Evolutionary conservation across 345 rosid species (phyloP).

Genomic region (Turritis glabra): DNA sequence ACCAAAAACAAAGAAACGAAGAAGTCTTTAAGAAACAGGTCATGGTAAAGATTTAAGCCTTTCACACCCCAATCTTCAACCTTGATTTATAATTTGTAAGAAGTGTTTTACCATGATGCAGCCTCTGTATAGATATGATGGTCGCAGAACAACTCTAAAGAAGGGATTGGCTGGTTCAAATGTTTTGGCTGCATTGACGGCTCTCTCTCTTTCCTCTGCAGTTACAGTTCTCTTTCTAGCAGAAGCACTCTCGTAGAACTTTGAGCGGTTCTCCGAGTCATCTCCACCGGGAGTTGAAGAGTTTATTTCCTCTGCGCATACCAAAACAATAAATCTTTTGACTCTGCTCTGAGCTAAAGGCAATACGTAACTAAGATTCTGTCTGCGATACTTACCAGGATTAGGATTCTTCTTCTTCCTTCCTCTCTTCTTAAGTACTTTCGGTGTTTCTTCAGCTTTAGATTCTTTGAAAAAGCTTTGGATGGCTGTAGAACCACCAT

Average conservation of each 20-base stretch:
- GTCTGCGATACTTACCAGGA: constrained; percentile 52
- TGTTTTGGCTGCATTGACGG: constrained; percentile 64
- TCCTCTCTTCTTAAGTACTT: constrained; percentile 57
- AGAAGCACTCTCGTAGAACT: constrained; percentile 76
- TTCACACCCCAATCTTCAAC: neutral
- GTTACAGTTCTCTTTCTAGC: constrained; percentile 74
- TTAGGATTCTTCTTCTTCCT: constrained; percentile 66
- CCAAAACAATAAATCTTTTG: constrained; percentile 10
- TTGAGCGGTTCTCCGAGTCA: constrained; percentile 50
- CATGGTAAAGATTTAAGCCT: neutral
- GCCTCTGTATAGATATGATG: constrained; percentile 76
- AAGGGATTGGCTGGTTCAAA: constrained; percentile 72
- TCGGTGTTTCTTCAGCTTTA: constrained; percentile 43
- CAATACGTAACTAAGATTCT: neutral
- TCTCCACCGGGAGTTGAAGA: constrained; percentile 44
- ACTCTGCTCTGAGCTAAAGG: neutral
- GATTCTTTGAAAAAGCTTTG: constrained; percentile 54
- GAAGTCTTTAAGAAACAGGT: neutral
- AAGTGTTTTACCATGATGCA: constrained; percentile 70
- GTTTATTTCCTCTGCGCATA: constrained; percentile 45
- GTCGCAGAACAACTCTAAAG: constrained; percentile 82
- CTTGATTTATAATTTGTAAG: neutral
- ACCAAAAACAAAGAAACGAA: neutral
- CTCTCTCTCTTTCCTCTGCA: constrained; percentile 73
- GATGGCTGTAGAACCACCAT: constrained; percentile 43